Evolutionary conservation across 352 stramenopile species (phyloP).

Genomic region (Nothophytophthora sp.): DNA sequence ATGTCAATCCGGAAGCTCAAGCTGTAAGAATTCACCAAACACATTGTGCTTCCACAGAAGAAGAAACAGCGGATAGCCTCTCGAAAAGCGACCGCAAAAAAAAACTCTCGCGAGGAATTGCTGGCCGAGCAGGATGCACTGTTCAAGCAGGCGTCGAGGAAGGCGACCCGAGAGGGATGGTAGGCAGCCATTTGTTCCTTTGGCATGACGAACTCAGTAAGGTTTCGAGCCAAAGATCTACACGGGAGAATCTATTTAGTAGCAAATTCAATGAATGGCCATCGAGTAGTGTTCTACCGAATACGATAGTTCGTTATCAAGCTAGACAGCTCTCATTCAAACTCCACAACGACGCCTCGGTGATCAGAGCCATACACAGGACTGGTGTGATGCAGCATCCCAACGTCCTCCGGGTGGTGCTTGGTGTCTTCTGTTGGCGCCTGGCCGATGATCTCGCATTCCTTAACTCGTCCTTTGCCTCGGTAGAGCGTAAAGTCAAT

Average conservation of each 20-base stretch:
- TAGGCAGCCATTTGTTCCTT: too few relatives aligned
- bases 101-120: constrained; percentile 50
- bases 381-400: constrained; percentile 78
- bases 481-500: constrained; percentile 87
- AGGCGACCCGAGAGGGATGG: constrained; percentile 68
- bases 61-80: constrained; percentile 48
- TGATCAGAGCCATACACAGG: constrained; percentile 88
- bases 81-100: constrained; percentile 34
- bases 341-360: constrained; percentile 76
- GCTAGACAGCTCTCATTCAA: constrained; percentile 23
- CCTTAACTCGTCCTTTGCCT: constrained; percentile 57
- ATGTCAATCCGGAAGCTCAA: too few relatives aligned
- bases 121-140: constrained; percentile 72
- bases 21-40: too few relatives aligned
- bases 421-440: constrained; percentile 68
- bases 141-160: constrained; percentile 66
- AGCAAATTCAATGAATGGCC: too few relatives aligned
- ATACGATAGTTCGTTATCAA: neutral
- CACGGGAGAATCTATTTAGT: neutral
- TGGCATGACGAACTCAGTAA: neutral
- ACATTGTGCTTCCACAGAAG: constrained; percentile 24
- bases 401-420: constrained; percentile 53
- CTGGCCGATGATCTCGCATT: constrained; percentile 80
- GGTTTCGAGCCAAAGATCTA: neutral
- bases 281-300: too few relatives aligned